phyloP scores from a whole-genome alignment of 163 green algal genomes.

The Chloromonas sp. region DNA sequence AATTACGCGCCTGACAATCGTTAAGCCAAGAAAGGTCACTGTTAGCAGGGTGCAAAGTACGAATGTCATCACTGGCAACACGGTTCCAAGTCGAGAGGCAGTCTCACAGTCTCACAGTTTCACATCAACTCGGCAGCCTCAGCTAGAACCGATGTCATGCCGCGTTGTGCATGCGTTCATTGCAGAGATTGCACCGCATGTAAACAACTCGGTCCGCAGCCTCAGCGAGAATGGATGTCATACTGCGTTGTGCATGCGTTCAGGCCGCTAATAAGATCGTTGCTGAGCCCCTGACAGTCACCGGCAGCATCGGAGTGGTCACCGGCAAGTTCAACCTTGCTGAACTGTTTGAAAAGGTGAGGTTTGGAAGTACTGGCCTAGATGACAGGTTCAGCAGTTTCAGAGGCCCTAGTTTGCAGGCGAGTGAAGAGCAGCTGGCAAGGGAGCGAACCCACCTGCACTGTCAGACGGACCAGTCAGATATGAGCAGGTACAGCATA shows the following conservation, averaged over 20 bases:
- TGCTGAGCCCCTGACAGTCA: conserved; percentile 85
- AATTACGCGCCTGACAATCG: no score
- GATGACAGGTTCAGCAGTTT: background rate
- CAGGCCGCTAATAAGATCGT: conserved; percentile 62
- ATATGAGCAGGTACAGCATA: background rate
- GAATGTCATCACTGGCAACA: no score
- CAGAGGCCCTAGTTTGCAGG: background rate
- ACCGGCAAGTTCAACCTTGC: conserved; percentile 83
- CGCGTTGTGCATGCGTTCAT: no score
- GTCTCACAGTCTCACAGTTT: no score
- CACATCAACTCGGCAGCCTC: no score
- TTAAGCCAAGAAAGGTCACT: no score
- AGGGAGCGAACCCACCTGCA: background rate
- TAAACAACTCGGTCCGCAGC: no score
- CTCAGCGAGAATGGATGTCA: background rate
- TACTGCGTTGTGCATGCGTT: background rate
- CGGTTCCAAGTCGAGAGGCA: no score
- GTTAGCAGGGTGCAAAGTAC: no score
- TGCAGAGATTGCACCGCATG: no score
- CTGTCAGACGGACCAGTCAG: background rate
- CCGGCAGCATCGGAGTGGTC: conserved; percentile 88
- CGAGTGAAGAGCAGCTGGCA: background rate
- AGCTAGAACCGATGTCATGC: no score
- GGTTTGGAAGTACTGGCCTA: no score
- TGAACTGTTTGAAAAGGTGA: conserved; percentile 66